Base-by-base conservation (phyloP, 768 basidiomycete species). In the Tylopilus sp. region DNA sequence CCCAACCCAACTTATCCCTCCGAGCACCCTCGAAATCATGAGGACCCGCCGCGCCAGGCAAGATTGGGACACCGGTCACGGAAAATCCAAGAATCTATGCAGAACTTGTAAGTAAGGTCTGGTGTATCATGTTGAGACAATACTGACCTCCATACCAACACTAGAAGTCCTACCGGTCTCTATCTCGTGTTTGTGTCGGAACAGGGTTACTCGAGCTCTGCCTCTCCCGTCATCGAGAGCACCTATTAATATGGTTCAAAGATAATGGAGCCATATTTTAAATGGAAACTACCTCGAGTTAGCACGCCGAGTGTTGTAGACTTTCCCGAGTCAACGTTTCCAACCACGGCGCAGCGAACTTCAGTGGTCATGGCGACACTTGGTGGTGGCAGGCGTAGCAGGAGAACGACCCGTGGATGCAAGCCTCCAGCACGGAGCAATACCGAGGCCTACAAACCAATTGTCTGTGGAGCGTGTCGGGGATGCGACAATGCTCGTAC, bases 181-280 rank as follows among this genome's bases (percentile, higher is more conserved):
- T 47, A 98, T 76, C 70, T 99, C 97, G 63, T 99, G 97, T 67
- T 98, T 97, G 67, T 99, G 97, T 48, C 95, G 78, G 70, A 98
- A 98, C 8, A 99, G 73, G 4, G 86, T 84, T 5, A 98, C 88
- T 47, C 95, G 88, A 1, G 88, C 88, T 44, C 81, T 79, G 1
- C 87, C 88, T 67, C 87, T 74, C 23, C 90, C 89, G 61, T 93
- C 91, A 60, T 93, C 91, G 47, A 91, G 72, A 18, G 79, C 78
- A 46, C 88, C 86, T 90, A 47, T 28, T 4, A 40, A 59, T 21
- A 50, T 51, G 38, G 28, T 36, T 53, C 23, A 57, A 30, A 10
- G 40, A 15, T 53, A 46, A 33, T 49, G 22, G 53, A 68, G 39
- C 62, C 50, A 10, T 57, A 57, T 30, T 59, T 63, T 44, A 60